Evolutionary conservation across 768 basidiomycete species (phyloP).

Genomic region (Suillus clintonianus): DNA sequence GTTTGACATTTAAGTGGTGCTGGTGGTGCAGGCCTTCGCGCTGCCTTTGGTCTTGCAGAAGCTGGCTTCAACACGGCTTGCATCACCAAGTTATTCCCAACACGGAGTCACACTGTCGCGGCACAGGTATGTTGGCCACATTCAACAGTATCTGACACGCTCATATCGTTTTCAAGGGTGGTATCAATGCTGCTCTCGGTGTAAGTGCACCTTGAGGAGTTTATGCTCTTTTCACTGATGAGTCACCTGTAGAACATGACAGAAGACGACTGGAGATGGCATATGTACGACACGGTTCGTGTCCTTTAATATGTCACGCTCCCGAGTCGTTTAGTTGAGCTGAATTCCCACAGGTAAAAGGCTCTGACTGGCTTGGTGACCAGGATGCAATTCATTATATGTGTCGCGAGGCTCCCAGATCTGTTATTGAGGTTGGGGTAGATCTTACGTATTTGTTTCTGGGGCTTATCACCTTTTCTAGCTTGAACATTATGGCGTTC

Average conservation of each 20-base stretch:
- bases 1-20: constrained; percentile 67
- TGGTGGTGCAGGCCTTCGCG: constrained; percentile 96
- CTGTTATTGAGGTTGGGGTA: constrained; percentile 79
- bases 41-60: constrained; percentile 97
- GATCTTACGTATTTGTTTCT: background rate
- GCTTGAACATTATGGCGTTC: constrained; percentile 98
- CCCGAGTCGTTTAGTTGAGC: constrained; percentile 4
- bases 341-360: constrained; percentile 76
- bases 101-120: constrained; percentile 97
- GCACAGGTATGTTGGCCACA: constrained; percentile 67
- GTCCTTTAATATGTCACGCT: background rate
- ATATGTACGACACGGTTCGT: constrained; percentile 94
- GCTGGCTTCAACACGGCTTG: constrained; percentile 99
- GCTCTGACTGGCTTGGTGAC: constrained; percentile 99
- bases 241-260: constrained; percentile 80
- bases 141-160: background rate
- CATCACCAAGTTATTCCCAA: constrained; percentile 98
- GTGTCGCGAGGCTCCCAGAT: constrained; percentile 94
- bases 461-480: constrained; percentile 32
- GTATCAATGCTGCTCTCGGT: constrained; percentile 96
- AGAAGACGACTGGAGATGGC: constrained; percentile 99
- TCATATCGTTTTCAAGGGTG: constrained; percentile 57
- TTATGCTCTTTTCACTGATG: constrained; percentile 4
- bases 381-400: constrained; percentile 99
- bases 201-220: constrained; percentile 44